phyloP scores from a whole-genome alignment of 352 stramenopile genomes.

The Phytophthora colocasiae region DNA sequence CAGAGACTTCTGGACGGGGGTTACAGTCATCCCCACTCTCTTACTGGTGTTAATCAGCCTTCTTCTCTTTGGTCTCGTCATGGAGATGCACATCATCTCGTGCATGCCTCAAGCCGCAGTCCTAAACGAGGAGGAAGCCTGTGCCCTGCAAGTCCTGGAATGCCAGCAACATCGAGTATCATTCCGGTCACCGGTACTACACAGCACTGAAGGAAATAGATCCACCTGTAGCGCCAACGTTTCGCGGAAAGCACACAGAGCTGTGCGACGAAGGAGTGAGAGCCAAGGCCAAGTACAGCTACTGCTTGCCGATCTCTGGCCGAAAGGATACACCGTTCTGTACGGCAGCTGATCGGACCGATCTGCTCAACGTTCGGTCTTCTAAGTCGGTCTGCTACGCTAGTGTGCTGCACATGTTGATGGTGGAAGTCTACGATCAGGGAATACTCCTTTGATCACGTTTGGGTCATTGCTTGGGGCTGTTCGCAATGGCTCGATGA shows the following conservation, averaged over 20 bases:
- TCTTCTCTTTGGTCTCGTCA: slow-evolving; percentile 24
- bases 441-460: slow-evolving; percentile 39
- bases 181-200: slow-evolving; percentile 32
- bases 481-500: slow-evolving; percentile 54
- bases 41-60: slow-evolving; percentile 22
- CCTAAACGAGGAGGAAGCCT: slow-evolving; percentile 16
- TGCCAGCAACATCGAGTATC: slow-evolving; percentile 23
- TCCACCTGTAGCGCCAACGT: slow-evolving; percentile 26
- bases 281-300: slow-evolving; percentile 21
- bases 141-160: slow-evolving; percentile 14
- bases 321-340: slow-evolving; percentile 58
- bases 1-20: slow-evolving; percentile 24
- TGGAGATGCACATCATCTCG: slow-evolving; percentile 26
- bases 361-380: slow-evolving; percentile 41
- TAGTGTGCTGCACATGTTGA: slow-evolving; percentile 63
- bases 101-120: slow-evolving; percentile 12
- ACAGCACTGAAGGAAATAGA: slow-evolving; percentile 27
- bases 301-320: slow-evolving; percentile 61
- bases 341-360: slow-evolving; percentile 45
- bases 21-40: slow-evolving; percentile 28
- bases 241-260: slow-evolving; percentile 27
- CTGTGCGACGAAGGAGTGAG: slow-evolving; percentile 26
- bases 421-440: slow-evolving; percentile 60
- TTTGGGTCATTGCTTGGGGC: slow-evolving; percentile 61
- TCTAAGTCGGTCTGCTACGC: slow-evolving; percentile 49